Evolutionary conservation across 495 filamentous ascomycete species (phyloP).

Genomic region (Penicillium daleae): DNA sequence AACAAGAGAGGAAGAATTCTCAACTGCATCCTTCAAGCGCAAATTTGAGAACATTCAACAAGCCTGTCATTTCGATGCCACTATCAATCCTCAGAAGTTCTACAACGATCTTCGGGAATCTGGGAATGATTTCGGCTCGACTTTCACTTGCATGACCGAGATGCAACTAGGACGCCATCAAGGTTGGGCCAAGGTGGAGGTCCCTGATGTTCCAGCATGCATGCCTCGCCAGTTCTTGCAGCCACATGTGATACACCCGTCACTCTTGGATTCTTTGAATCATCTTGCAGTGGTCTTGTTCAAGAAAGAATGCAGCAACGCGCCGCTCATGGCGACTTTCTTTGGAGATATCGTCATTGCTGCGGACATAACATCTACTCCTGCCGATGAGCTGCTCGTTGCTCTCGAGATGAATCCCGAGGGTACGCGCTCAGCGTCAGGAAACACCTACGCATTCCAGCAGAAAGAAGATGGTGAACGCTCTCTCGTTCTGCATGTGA

Average conservation of each 20-base stretch:
- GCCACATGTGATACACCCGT: slow-evolving; percentile 4
- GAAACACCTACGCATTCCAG: slow-evolving; percentile 7
- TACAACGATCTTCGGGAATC: not conserved
- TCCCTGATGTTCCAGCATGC: slow-evolving; percentile 2
- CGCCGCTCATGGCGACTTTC: slow-evolving; percentile 7
- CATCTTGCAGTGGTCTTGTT: slow-evolving; percentile 1
- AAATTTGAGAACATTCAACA: not conserved
- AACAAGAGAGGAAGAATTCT: not conserved
- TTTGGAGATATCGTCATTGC: slow-evolving; percentile 1
- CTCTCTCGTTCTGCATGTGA: slow-evolving; percentile 1
- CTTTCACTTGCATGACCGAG: slow-evolving; percentile 9
- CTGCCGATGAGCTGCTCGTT: slow-evolving; percentile 3
- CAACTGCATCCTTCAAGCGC: not conserved
- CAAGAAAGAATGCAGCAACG: slow-evolving; percentile 7
- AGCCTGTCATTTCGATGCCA: not conserved
- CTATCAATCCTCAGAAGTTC: not conserved
- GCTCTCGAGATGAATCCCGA: slow-evolving; percentile 5
- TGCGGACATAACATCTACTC: slow-evolving; percentile 2
- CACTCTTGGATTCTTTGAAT: slow-evolving; percentile 1
- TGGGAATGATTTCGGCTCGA: slow-evolving; percentile 3
- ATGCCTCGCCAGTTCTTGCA: slow-evolving; percentile 8
- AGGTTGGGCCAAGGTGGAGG: slow-evolving; percentile 7
- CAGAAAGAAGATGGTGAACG: slow-evolving; percentile 2
- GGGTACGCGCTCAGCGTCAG: not conserved
- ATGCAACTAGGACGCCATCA: slow-evolving; percentile 1